phyloP scores from a whole-genome alignment of 1,284 basidiomycete genomes.

The Mixia osmundae region DNA sequence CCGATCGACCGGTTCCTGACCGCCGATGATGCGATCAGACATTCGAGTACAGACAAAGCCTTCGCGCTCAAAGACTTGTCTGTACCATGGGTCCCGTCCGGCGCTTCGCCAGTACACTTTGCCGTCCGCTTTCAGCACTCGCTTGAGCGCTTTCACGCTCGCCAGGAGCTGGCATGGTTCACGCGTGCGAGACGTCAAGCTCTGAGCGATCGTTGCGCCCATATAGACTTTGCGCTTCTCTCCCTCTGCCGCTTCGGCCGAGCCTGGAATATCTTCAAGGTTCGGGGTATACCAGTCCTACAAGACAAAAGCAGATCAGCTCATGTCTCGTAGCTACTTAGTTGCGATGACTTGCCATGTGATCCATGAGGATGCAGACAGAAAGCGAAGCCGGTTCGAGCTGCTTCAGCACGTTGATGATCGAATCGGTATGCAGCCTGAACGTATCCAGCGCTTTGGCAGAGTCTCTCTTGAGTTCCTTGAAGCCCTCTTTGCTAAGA shows the following conservation, averaged over 20 bases:
- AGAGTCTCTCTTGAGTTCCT: conserved; percentile 32
- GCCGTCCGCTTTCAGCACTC: conserved; percentile 38
- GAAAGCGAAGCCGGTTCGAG: conserved; percentile 34
- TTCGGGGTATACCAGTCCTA: no score
- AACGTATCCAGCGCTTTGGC: conserved; percentile 35
- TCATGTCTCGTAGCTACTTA: background rate
- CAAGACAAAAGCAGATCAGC: no score
- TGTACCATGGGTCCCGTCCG: conserved; percentile 49
- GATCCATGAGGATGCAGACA: conserved; percentile 53
- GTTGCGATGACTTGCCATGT: background rate
- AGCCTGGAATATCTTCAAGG: no score
- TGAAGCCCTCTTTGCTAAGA: conserved; percentile 42
- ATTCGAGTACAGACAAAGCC: conserved; percentile 29
- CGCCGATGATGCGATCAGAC: conserved; percentile 16
- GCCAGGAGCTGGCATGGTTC: conserved; percentile 22
- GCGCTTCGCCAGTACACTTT: conserved; percentile 48
- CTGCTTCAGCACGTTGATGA: conserved; percentile 40
- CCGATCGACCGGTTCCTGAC: conserved; percentile 30
- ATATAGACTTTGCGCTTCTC: no score
- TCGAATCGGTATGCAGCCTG: conserved; percentile 53
- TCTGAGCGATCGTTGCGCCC: conserved; percentile 2
- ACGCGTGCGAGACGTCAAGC: conserved; percentile 10
- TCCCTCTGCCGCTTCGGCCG: no score
- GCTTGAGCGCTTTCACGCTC: conserved; percentile 31
- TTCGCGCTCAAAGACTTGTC: conserved; percentile 30